phyloP scores from a whole-genome alignment of 2,329 filamentous ascomycete species.

The Aspergillus sp. region DNA sequence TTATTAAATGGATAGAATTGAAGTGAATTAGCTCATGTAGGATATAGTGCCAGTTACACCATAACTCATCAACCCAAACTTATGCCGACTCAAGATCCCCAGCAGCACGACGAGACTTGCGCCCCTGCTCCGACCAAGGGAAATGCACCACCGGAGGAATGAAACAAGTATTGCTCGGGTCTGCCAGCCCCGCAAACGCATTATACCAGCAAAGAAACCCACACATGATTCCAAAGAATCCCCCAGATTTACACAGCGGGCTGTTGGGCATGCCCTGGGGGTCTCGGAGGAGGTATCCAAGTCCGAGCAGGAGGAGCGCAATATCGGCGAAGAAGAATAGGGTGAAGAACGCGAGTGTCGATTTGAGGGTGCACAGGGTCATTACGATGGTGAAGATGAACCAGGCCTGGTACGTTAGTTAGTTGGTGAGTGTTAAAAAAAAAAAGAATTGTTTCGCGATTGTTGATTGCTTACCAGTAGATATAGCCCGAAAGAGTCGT shows the following conservation, averaged over 20 bases:
- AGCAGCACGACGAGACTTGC: conserved; percentile 5
- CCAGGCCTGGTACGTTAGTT: conserved; percentile 55
- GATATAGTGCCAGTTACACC: too few species aligned
- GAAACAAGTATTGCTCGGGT: conserved; percentile 72
- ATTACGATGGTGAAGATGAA: conserved; percentile 77
- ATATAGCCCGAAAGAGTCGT: conserved; percentile 67
- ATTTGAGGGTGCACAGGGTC: conserved; percentile 69
- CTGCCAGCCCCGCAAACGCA: conserved; percentile 74
- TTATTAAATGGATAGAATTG: too few species aligned
- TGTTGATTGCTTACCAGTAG: conserved; percentile 45
- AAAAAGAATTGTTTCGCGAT: too few species aligned
- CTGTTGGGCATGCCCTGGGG: conserved; percentile 36
- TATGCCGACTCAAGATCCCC: background rate
- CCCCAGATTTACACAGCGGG: conserved; percentile 64
- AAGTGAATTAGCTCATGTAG: too few species aligned
- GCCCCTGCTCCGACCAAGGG: conserved; percentile 81
- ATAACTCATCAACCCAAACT: too few species aligned
- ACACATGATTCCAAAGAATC: conserved; percentile 70
- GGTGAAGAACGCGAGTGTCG: conserved; percentile 71
- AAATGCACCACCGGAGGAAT: conserved; percentile 85
- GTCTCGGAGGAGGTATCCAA: conserved; percentile 58
- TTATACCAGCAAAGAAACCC: conserved; percentile 82
- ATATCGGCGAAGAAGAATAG: conserved; percentile 74
- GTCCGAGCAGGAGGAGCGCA: conserved; percentile 68
- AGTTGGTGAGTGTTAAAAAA: too few species aligned